Evolutionary conservation across 306 rosid species (phyloP), one percentile per base, ranked within the genome.

Genomic region (Sesbania bispinosa): DNA sequence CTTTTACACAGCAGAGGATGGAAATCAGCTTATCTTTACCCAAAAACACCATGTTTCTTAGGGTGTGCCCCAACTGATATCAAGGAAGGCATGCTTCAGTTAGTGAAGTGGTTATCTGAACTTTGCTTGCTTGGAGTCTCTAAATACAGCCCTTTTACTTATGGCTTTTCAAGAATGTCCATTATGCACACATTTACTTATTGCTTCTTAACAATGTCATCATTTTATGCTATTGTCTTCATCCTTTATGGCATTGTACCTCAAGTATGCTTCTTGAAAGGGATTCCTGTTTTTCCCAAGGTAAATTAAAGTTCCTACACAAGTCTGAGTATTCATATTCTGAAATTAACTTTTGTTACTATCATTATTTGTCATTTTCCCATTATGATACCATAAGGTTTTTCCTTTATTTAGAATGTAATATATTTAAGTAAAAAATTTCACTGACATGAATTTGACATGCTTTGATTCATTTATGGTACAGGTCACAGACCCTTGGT

Each of bases 401-500:
- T 19, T 35, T 20, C 11, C 18, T 10, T 13, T 16, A 13, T 36
- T 16, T 6, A 38, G 52, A 26, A 24, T 5, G 13, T 15, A 27
- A 27, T 30, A 11, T 30, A 29, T 29, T 50, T 36, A 23, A 10
- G 14, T 68, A 15, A 55, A 18, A 16, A n/a, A 2, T 11, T 7
- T 24, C 0, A 4, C 0, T 23, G 10, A 27, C 11, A 20, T 30
- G 32, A 60, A 47, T 14, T 27, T 57, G 1, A 64, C 26, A 21
- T 53, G 16, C 0, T 41, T 35, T 68, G 16, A 41, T 33, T 41
- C 19, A 2, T 35, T 23, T 2, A 13, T 68, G 41, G 5, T 26
- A 52, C 77, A 80, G 77, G 71, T 57, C 11, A 70, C 75, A 29
- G 83, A 84, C 30, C 85, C 85, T 36, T 84, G 85, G 88, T 80